These are phyloP conservation scores for Isatis tinctoria DNA, from an alignment of 345 rosid species.

Conservation along the genomic window DNA sequence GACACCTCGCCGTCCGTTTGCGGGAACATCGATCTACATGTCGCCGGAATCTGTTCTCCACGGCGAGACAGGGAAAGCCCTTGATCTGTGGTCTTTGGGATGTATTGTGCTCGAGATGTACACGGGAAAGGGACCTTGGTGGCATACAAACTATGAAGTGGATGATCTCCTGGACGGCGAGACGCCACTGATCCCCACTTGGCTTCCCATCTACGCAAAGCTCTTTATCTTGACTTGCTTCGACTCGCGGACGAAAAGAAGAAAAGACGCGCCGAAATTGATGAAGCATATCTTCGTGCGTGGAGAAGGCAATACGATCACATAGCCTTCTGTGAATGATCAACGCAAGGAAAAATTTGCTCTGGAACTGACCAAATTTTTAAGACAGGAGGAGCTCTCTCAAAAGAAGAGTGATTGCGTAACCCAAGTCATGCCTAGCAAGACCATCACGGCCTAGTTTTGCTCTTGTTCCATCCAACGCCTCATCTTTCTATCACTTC, in stretches of 20 bases:
- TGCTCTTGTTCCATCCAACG: neutral
- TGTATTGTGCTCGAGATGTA: slow-evolving; percentile 48
- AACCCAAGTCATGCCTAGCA: neutral
- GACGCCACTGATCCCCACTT: neutral
- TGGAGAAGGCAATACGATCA: neutral
- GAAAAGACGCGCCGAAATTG: slow-evolving; percentile 1
- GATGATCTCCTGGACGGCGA: neutral
- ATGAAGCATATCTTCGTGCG: neutral
- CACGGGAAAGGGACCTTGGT: slow-evolving; percentile 43
- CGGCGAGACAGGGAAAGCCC: slow-evolving; percentile 24
- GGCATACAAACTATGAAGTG: neutral
- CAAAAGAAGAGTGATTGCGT: neutral
- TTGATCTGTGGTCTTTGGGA: slow-evolving; percentile 52
- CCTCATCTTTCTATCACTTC: too few species aligned
- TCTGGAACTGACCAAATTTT: neutral
- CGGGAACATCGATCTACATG: neutral
- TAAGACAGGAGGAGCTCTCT: too few species aligned
- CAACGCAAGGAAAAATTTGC: neutral
- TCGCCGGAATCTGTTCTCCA: neutral
- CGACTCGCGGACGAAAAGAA: neutral
- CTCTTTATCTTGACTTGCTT: slow-evolving; percentile 16
- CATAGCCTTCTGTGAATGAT: neutral
- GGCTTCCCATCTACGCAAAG: slow-evolving; percentile 12
- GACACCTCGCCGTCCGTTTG: neutral
- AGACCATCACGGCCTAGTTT: neutral